Evolutionary conservation across 768 basidiomycete species (phyloP).

Genomic region (Lactifluus pinguis): DNA sequence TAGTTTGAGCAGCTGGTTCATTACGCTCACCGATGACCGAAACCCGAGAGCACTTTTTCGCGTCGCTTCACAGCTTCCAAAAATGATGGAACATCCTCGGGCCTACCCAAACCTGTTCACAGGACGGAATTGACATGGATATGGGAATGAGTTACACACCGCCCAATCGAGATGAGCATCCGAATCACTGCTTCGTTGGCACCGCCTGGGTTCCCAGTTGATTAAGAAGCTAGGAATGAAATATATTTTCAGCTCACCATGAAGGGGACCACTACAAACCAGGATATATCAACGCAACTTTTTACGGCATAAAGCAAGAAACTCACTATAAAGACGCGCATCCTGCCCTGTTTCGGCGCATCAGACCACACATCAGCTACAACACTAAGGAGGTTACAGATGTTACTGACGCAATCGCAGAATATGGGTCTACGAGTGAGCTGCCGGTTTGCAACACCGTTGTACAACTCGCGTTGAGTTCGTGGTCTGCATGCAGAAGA

Average conservation of each 20-base stretch:
- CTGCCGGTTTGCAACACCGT: slow-evolving; percentile 84
- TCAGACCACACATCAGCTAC: background rate
- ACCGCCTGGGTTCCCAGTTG: slow-evolving; percentile 41
- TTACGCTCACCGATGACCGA: slow-evolving; percentile 65
- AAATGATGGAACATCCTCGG: slow-evolving; percentile 78
- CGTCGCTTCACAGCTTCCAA: slow-evolving; percentile 81
- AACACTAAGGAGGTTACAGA: background rate
- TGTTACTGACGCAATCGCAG: slow-evolving; percentile 62
- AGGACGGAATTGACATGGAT: background rate
- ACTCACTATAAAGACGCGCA: slow-evolving; percentile 83
- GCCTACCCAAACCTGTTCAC: slow-evolving; percentile 33
- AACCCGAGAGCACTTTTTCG: slow-evolving; percentile 83
- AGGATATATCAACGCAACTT: background rate
- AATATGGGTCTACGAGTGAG: slow-evolving; percentile 86
- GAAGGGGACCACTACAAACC: slow-evolving; percentile 51
- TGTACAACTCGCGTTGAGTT: slow-evolving; percentile 79
- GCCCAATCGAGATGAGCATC: slow-evolving; percentile 85
- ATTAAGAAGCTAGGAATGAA: background rate
- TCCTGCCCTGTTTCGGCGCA: slow-evolving; percentile 45
- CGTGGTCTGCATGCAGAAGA: slow-evolving; percentile 85
- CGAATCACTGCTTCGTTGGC: slow-evolving; percentile 93
- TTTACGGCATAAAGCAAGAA: background rate
- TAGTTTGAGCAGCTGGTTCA: background rate
- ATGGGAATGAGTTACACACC: slow-evolving; percentile 32
- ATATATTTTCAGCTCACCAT: slow-evolving; percentile 35